Conservation (phyloP, 345 rosid species). For the Diplotaxis tenuifolia region DNA sequence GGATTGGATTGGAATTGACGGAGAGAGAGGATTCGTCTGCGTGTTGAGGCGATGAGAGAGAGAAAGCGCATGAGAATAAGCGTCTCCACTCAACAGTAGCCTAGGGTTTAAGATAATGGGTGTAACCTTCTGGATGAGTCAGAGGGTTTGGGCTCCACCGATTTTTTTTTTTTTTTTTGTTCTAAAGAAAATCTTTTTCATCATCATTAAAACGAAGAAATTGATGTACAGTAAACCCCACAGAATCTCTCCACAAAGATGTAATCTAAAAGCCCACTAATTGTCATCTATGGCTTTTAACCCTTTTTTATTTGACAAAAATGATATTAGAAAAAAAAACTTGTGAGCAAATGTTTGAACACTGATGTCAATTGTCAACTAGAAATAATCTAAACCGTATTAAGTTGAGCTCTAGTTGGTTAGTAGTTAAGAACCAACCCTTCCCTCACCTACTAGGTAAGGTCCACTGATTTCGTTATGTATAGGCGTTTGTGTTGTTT, state of each 20-base stretch:
- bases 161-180: background rate
- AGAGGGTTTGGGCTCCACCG: constrained; percentile 1
- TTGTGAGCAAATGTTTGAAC: background rate
- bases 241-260: background rate
- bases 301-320: background rate
- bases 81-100: constrained; percentile 4
- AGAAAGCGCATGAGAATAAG: constrained; percentile 45
- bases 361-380: background rate
- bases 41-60: constrained; percentile 31
- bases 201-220: background rate
- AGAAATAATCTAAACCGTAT: background rate
- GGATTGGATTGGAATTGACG: constrained; percentile 17
- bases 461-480: background rate
- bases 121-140: background rate
- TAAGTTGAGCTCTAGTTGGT: background rate
- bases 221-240: background rate
- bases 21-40: constrained; percentile 23
- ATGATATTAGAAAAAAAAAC: background rate
- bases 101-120: constrained; percentile 28
- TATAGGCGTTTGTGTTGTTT: background rate
- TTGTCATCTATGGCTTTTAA: background rate
- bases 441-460: background rate
- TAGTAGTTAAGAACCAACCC: background rate
- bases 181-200: background rate
- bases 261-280: background rate